Evolutionary conservation across 2,329 filamentous ascomycete genomes (phyloP), one percentile per base, ranked within the genome.

Genomic region (Chaetothyriales sp.): DNA sequence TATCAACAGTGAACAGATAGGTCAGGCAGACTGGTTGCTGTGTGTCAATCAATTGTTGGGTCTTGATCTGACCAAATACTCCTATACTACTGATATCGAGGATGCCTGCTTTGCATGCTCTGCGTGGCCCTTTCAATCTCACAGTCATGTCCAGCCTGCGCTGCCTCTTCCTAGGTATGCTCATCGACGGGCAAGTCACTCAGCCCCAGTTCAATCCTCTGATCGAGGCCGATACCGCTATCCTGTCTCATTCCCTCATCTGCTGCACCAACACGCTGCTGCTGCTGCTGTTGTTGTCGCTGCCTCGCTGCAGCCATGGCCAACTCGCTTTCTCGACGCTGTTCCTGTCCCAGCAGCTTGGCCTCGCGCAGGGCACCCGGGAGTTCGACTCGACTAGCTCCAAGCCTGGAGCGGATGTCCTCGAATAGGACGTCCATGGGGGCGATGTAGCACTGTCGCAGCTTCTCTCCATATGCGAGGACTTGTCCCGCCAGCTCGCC

Each of bases 401-500:
- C 56, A 15, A 60, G 51, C 19, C 54, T 47, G 3, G 49, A 49
- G 32, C 51, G 54, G 49, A 96, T 94, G 62, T 96, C 90, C 25
- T 83, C 78, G 9, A 96, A 73, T 10, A 95, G 70, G 2, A 95
- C 76, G 51, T 95, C 86, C 90, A 96, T 96, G 0, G 90, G 90
- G 54, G 87, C 92, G 54, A 96, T 92, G 65, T 95, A 96, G 0
- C 88, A 88, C 4, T 87, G 81, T 43, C 79, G 79, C 62, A 85
- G 90, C 54, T 81, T 79, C 55, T 81, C 78, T 59, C 84, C 90
- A 81, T 84, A 94, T 0, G 90, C 90, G 10, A 96, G 74, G 0
- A 96, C 86, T 61, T 95, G 90, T 0, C 90, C 90, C 59, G 86
- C 92, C 2, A 95, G 79, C 39, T 81, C 78, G 1, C 87, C 87